Evolutionary conservation across 2,329 filamentous ascomycete species (phyloP).

Genomic region (Orbilia javanica): DNA sequence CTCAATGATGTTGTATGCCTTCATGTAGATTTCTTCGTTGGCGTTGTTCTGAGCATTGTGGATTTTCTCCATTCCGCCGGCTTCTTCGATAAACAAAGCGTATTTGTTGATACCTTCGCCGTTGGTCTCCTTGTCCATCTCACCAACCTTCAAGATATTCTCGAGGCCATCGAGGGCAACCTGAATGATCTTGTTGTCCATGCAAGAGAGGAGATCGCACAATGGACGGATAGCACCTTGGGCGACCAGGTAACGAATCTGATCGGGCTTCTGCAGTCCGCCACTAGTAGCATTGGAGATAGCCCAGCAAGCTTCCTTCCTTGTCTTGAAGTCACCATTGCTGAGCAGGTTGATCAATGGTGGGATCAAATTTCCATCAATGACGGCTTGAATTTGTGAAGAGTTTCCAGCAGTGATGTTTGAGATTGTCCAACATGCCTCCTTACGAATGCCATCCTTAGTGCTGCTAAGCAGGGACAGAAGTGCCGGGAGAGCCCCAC

Average conservation of each 20-base stretch:
- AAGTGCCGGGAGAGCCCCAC: constrained; percentile 90
- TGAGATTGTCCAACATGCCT: constrained; percentile 99
- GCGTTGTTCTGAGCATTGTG: constrained; percentile 99
- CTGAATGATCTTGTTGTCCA: constrained; percentile 99
- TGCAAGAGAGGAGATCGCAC: constrained; percentile 93
- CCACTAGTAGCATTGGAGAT: constrained; percentile 98
- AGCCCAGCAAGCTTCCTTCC: constrained; percentile 99
- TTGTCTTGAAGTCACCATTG: constrained; percentile 98
- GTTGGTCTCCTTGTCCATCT: constrained; percentile 94
- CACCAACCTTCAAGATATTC: constrained; percentile 99
- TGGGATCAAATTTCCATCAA: constrained; percentile 96
- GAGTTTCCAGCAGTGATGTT: constrained; percentile 99
- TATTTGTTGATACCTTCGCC: constrained; percentile 92
- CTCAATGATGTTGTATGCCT: constrained; percentile 99
- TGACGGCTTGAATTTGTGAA: constrained; percentile 94
- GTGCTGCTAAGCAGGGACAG: constrained; percentile 93
- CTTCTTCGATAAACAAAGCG: constrained; percentile 98
- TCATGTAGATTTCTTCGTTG: constrained; percentile 99
- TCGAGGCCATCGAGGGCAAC: constrained; percentile 96
- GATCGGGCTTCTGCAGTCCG: constrained; percentile 97
- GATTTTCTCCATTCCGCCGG: constrained; percentile 99
- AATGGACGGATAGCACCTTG: constrained; percentile 98
- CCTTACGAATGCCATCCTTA: constrained; percentile 99
- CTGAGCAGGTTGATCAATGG: constrained; percentile 95
- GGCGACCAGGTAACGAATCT: constrained; percentile 93